These are phyloP conservation scores for Chiua virens DNA, from an alignment of 768 basidiomycete genomes.

Conservation along the genomic window DNA sequence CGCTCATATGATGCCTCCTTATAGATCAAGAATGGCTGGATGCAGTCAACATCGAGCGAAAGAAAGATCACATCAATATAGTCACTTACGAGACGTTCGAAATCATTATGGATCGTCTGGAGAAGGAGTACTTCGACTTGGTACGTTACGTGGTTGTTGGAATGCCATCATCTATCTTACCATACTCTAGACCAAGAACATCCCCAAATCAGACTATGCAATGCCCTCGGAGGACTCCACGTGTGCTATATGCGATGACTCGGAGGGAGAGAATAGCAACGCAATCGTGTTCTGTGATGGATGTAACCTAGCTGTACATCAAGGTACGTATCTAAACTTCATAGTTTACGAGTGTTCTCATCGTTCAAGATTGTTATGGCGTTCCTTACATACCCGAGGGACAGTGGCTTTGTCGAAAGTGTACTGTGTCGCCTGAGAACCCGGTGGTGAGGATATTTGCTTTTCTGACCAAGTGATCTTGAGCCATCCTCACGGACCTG, in stretches of 20 bases:
- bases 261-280: conserved; percentile 97
- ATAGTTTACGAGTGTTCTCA: conserved; percentile 7
- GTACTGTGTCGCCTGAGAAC: conserved; percentile 95
- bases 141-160: conserved; percentile 43
- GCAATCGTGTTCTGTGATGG: conserved; percentile 99
- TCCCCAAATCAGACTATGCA: conserved; percentile 85
- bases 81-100: conserved; percentile 89
- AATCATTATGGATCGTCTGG: conserved; percentile 94
- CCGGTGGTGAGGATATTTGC: conserved; percentile 69
- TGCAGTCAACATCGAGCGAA: conserved; percentile 75
- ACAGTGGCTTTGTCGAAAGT: conserved; percentile 98
- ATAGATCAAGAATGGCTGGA: conserved; percentile 96
- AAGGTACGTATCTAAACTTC: conserved; percentile 57
- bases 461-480: neutral
- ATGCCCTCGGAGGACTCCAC: conserved; percentile 94
- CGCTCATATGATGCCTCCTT: conserved; percentile 1
- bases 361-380: conserved; percentile 87
- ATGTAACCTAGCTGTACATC: conserved; percentile 98
- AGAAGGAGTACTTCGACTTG: conserved; percentile 99
- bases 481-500: neutral
- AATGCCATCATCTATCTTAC: conserved; percentile 1
- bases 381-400: conserved; percentile 99
- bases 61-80: conserved; percentile 65
- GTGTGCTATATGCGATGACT: conserved; percentile 96
- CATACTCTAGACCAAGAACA: conserved; percentile 74